Evolutionary conservation across 495 filamentous ascomycete genomes (phyloP), one percentile per base, ranked within the genome.

Genomic region (Usnea hakonensis): DNA sequence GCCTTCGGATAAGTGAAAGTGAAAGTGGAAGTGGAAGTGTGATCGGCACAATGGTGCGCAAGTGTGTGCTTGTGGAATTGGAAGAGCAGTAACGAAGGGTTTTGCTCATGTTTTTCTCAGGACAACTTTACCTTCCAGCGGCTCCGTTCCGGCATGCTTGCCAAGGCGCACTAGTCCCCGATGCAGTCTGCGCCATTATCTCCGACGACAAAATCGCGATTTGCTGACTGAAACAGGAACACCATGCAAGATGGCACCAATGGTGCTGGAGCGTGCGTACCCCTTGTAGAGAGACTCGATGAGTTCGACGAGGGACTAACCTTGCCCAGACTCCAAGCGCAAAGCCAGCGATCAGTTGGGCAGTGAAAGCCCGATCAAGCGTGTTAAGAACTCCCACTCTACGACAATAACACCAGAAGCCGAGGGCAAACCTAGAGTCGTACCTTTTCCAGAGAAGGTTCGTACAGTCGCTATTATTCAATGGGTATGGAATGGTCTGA

Each of bases 381-480:
- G 82, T 73, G 67, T 80, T 33, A 88, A 87, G 71, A 71, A 71
- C 64, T 71, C 77, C 33, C 72, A 77, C 60, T 65, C 63, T 1
- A 53, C 83, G 76, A 74, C 82, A 71, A 68, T 81, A 75, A 69
- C 76, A 65, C 76, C 78, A 30, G 83, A 86, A 59, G 73, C 77
- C 41, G 83, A 82, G 7, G 71, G 70, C 55, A 81, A 79, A 72
- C 71, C 80, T 17, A 77, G 80, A 61, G 81, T 82, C 21, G 86
- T 91, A 37, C 88, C 87, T 0, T 95, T 90, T 64, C 89, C 89
- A n/a, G 90, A 93, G 69, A 92, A 91, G 80, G 88, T 88, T 70
- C 63, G 73, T 65, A 56, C 21, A 60, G 3, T 56, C 55, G 23
- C 30, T 11, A 19, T 30, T n/a, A 52, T 5, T 17, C 5, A 11